A percentile compares a stretch with the other conserved stretches of the same genome.
Evolutionary conservation across 192 early-diverging fungal genomes (phyloP).

Genomic region (Coemansia sp.): DNA sequence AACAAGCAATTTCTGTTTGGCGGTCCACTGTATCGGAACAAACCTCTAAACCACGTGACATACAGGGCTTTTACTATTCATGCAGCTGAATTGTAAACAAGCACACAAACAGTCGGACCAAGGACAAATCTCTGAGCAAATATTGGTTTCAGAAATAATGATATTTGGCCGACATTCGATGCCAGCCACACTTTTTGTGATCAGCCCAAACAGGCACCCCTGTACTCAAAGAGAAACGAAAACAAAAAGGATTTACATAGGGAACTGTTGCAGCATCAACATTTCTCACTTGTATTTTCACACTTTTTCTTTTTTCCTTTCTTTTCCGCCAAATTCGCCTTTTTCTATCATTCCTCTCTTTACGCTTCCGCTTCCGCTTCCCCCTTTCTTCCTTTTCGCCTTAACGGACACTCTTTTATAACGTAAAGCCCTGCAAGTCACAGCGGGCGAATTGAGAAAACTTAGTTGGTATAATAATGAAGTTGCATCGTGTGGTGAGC

Average conservation of each 20-base stretch:
- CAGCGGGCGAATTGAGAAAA: background rate
- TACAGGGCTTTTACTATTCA: too few relatives aligned
- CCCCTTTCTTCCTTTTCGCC: background rate
- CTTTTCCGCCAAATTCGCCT: slow-evolving; percentile 1
- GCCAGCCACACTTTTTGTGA: background rate
- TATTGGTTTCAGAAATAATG: too few relatives aligned
- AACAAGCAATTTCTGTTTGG: too few relatives aligned
- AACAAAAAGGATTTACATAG: slow-evolving; percentile 5
- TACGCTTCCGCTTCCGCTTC: background rate
- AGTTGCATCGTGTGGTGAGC: slow-evolving; percentile 1
- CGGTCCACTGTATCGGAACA: too few relatives aligned
- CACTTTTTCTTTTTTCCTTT: background rate
- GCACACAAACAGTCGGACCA: too few relatives aligned
- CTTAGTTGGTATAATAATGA: slow-evolving; percentile 1
- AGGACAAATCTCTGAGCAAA: too few relatives aligned
- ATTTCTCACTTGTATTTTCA: background rate
- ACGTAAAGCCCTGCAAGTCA: background rate
- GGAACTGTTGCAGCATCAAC: slow-evolving; percentile 1
- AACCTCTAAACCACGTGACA: too few relatives aligned
- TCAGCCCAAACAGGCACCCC: background rate
- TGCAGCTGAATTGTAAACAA: too few relatives aligned
- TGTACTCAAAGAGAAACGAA: background rate
- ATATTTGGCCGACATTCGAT: too few relatives aligned
- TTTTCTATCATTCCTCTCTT: background rate
- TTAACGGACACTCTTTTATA: background rate